phyloP scores from a whole-genome alignment of 2,329 filamentous ascomycete species.

The Neodidymelliopsis sp. region DNA sequence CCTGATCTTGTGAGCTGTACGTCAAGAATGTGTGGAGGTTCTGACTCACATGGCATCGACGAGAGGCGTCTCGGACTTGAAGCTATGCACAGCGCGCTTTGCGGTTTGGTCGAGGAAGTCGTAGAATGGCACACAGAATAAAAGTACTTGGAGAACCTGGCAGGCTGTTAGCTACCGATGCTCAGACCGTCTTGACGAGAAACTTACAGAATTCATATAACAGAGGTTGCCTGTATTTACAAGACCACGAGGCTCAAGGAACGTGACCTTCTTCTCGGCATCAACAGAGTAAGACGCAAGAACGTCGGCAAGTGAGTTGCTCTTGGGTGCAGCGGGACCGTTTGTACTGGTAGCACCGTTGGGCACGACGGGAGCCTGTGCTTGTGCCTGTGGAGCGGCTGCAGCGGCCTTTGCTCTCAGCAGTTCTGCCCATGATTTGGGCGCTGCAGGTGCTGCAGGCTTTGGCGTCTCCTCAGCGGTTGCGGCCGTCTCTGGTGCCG shows the following conservation, averaged over 20 bases:
- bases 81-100: constrained; percentile 83
- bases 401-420: constrained; percentile 62
- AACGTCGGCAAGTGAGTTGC: constrained; percentile 75
- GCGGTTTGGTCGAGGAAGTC: constrained; percentile 88
- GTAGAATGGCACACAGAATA: constrained; percentile 94
- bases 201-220: constrained; percentile 97
- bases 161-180: constrained; percentile 40
- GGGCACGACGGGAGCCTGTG: constrained; percentile 19
- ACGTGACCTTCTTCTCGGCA: constrained; percentile 71
- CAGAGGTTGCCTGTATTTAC: constrained; percentile 99
- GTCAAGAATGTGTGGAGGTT: constrained; percentile 2
- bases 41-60: constrained; percentile 87
- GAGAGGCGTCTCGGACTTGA: constrained; percentile 93
- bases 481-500: constrained; percentile 19
- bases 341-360: constrained; percentile 47
- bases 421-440: constrained; percentile 73
- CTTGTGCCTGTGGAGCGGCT: constrained; percentile 29
- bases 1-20: constrained; percentile 55
- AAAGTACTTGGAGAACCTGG: constrained; percentile 91
- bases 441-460: constrained; percentile 56
- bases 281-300: constrained; percentile 76
- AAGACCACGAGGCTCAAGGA: constrained; percentile 90
- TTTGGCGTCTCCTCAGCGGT: constrained; percentile 48
- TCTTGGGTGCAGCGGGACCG: constrained; percentile 57
- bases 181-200: too few species aligned